Conservation (phyloP, 345 rosid species). For the Heritiera fomes region DNA sequence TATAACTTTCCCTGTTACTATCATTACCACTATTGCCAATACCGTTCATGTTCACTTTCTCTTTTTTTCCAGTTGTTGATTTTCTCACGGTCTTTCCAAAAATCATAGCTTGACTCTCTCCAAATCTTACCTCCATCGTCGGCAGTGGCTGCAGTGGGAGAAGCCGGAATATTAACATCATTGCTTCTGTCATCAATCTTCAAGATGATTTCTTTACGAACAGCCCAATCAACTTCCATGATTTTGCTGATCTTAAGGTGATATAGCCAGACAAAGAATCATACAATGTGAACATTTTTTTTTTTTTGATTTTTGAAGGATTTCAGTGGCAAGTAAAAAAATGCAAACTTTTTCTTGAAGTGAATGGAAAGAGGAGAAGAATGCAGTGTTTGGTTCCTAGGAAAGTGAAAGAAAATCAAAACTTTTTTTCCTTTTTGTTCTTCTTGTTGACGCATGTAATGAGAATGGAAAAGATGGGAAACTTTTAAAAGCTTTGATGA, state of each 20-base stretch:
- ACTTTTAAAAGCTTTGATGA: not conserved
- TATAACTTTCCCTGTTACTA: conserved; percentile 18
- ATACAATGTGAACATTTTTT: not conserved
- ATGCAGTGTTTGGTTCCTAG: conserved; percentile 19
- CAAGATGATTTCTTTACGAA: conserved; percentile 38
- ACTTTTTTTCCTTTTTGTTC: not conserved
- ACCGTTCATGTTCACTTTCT: not conserved
- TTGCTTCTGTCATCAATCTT: conserved; percentile 35
- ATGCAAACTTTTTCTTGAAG: not conserved
- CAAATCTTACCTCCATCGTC: conserved; percentile 35
- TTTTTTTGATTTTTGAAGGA: not conserved
- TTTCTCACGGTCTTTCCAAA: conserved; percentile 36
- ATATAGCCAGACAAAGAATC: not conserved
- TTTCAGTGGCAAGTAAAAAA: not conserved
- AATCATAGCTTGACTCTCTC: conserved; percentile 68
- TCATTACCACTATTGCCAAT: conserved; percentile 16
- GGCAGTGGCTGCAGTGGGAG: conserved; percentile 24
- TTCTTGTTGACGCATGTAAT: conserved; percentile 3
- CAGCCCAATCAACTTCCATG: conserved; percentile 45
- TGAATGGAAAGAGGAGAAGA: conserved; percentile 10
- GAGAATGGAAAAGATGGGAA: not conserved
- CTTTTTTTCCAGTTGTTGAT: conserved; percentile 22
- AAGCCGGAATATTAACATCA: conserved; percentile 22
- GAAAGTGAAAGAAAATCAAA: conserved; percentile 10
- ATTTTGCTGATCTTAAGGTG: not conserved